Evolutionary conservation across 2,329 filamentous ascomycete genomes (phyloP).

Genomic region (Ophioceras dolichostomum): DNA sequence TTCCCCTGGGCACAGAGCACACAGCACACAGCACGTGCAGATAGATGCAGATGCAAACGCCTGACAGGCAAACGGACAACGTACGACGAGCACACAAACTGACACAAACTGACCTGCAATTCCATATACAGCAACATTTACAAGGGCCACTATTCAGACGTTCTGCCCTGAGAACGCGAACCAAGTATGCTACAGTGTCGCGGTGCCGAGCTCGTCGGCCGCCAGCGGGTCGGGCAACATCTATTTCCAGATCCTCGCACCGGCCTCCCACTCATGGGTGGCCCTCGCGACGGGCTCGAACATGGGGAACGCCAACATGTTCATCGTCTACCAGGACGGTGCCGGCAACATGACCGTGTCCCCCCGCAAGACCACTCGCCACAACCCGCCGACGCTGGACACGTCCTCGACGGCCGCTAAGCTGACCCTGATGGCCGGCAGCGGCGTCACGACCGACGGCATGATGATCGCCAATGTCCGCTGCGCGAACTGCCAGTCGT

Average conservation of each 20-base stretch:
- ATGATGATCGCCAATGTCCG: constrained; percentile 48
- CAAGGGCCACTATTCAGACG: constrained; percentile 12
- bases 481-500: constrained; percentile 39
- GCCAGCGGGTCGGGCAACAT: constrained; percentile 39
- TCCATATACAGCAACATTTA: constrained; percentile 12
- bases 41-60: no score
- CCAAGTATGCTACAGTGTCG: constrained; percentile 42
- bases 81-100: no score
- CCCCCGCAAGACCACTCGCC: constrained; percentile 33
- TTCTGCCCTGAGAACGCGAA: constrained; percentile 26
- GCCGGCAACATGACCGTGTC: constrained; percentile 49
- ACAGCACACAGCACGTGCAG: no score
- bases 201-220: constrained; percentile 36
- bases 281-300: constrained; percentile 40
- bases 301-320: constrained; percentile 48
- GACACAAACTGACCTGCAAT: no score
- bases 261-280: constrained; percentile 41
- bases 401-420: constrained; percentile 22
- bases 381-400: constrained; percentile 34
- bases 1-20: no score
- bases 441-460: constrained; percentile 34
- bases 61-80: constrained; percentile 3
- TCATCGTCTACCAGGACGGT: constrained; percentile 49
- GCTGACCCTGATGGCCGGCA: constrained; percentile 44
- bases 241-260: constrained; percentile 48